Evolutionary conservation across 192 early-diverging fungal genomes (phyloP), one percentile per base, ranked within the genome.

Genomic region (Mortierella antarctica): DNA sequence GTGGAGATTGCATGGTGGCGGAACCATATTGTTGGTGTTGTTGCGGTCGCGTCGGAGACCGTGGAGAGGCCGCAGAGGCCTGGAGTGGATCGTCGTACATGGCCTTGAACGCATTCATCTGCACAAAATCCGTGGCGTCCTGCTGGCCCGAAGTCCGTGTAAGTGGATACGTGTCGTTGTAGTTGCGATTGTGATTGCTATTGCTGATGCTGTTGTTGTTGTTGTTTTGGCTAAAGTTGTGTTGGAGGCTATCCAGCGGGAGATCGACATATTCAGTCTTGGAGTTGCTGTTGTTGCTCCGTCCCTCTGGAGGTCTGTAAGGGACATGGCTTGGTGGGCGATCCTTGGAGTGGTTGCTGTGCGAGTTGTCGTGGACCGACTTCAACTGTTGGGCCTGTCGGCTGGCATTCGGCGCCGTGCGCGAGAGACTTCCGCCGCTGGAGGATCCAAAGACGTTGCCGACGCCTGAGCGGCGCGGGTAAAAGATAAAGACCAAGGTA

Each of bases 401-500:
- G 40, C 48, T 59, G 12, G 44, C 46, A n/a, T 48, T 55, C 7
- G 70, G 59, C 4, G 13, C 61, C 42, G 62, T 64, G 53, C 55
- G 54, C 9, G 71, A 58, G 39, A 41, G 15, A 39, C 39, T 65
- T 48, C 62, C 71, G 15, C 62, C 62, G 11, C 57, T 46, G 20
- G 50, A 49, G 15, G 58, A 65, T 48, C 71, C 71, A 65, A 73
- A 73, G 2, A 60, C 17, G n/a, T 15, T 47, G 7, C 52, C 54
- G 31, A 64, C 63, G 14, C 49, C 49, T 4, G 68, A 66, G 45
- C 57, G 70, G 21, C 69, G 76, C 10, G 76, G 69, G 49, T 71
- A 79, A 23, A 71, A 79, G 51, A 79, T 71, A 0, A 79, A 23
- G 8, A 64, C 65, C 50, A 79, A 14, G 14, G 76, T 67, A 7